Evolutionary conservation across 2,329 filamentous ascomycete species (phyloP), one percentile per base, ranked within the genome.

Genomic region (Bipolaris bicolor): DNA sequence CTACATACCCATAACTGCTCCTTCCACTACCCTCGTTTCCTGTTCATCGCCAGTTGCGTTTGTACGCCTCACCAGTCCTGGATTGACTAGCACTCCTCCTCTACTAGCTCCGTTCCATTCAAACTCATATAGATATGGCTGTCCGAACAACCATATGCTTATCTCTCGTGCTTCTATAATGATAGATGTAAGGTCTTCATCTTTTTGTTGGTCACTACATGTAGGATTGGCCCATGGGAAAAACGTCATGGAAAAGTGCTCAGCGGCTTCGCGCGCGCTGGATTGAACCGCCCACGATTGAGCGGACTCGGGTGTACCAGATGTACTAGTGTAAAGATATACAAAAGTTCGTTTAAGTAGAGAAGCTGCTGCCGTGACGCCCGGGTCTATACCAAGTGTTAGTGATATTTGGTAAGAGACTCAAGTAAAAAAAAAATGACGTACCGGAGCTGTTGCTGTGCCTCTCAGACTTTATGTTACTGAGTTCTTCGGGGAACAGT

Each of bases 201-300:
- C 73, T 34, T 65, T 67, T 7, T 72, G 71, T 24, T 65, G 60
- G 34, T 75, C 73, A 10, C 52, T 51, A 10, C 60, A 60, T 2
- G 51, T 43, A 2, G 73, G 73, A 48, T 73, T 69, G 5, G 70
- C 69, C 73, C 73, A 75, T 1, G 72, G 70, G 46, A 75, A 75
- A 60, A 75, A 75, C 0, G 70, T 69, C 5, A 75, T 62, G 4
- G 66, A 62, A 57, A 75, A 75, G 55, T 72, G 68, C 48, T 73
- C 70, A 1, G 73, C 72, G n/a, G 71, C 70, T 65, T 74, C 70
- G 34, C 66, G 67, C 9, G 70, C 66, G n/a, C 64, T 59, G 10
- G 68, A 66, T 26, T 63, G 52, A 31, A 57, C 18, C 49, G 40
- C 31, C 37, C 46, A 58, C 9, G 44, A 57, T 48, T 24, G 49